Evolutionary conservation across 1,284 basidiomycete species (phyloP).

Genomic region (Apiotrichum veenhuisii): DNA sequence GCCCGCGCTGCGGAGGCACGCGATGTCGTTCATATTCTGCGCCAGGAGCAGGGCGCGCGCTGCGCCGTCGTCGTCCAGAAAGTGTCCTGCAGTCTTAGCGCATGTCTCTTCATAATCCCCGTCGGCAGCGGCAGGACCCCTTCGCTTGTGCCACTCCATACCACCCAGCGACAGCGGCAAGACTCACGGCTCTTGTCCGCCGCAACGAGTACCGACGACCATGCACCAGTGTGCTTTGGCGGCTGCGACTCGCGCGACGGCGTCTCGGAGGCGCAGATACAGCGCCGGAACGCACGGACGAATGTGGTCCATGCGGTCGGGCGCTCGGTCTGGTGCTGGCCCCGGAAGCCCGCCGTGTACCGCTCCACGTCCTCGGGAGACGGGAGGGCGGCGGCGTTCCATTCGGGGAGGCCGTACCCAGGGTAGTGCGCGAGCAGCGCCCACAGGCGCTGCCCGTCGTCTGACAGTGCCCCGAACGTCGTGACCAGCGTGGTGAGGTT

Average conservation of each 20-base stretch:
- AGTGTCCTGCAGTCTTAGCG: not conserved
- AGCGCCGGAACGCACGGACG: no score
- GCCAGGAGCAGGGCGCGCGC: no score
- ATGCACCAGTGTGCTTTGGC: not conserved
- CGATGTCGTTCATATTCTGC: not conserved
- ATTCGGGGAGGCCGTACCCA: not conserved
- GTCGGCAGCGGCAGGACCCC: not conserved
- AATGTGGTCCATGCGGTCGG: not conserved
- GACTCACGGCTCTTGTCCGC: not conserved
- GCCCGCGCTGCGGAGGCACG: not conserved
- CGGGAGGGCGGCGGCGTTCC: not conserved
- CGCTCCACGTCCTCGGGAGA: not conserved
- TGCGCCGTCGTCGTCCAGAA: no score
- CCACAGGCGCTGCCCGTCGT: not conserved
- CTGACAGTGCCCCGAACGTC: not conserved
- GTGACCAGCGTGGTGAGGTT: not conserved
- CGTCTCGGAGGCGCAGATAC: not conserved
- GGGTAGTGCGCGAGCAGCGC: not conserved
- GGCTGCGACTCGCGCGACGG: no score
- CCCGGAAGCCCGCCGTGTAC: not conserved
- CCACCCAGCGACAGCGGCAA: not conserved
- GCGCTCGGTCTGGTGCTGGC: not conserved
- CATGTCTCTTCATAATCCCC: not conserved
- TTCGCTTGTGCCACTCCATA: no score
- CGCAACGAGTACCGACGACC: not conserved